Percentiles rank a stretch among this genome's conserved stretches.
These are phyloP conservation scores for Suhomyces xylopsoci DNA, from an alignment of 805 yeast genomes.

Conservation along the genomic window DNA sequence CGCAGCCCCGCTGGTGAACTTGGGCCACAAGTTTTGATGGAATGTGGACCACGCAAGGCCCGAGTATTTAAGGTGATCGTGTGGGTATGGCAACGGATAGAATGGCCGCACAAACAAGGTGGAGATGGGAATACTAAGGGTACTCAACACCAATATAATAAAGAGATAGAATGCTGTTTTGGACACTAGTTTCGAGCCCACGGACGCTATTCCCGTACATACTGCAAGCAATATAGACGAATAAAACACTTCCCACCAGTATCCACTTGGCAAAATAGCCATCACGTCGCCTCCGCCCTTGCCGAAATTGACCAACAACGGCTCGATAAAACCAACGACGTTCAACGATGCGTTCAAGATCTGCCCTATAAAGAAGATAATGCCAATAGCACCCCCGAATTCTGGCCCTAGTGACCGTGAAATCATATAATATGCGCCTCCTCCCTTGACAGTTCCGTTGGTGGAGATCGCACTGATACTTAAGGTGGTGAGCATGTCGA, in stretches of 20 bases:
- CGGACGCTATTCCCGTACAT: constrained; percentile 73
- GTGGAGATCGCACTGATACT: constrained; percentile 96
- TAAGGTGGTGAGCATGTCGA: constrained; percentile 80
- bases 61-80: constrained; percentile 49
- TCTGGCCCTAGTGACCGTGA: constrained; percentile 95
- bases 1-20: constrained; percentile 86
- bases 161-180: constrained; percentile 77
- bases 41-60: constrained; percentile 75
- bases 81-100: constrained; percentile 49
- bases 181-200: constrained; percentile 80
- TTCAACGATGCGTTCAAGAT: constrained; percentile 87
- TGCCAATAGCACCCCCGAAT: constrained; percentile 96
- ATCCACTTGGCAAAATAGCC: constrained; percentile 63
- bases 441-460: constrained; percentile 95
- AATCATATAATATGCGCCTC: constrained; percentile 98
- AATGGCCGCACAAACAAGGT: constrained; percentile 59
- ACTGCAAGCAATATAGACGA: constrained; percentile 64
- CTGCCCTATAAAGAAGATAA: constrained; percentile 93
- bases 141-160: constrained; percentile 62
- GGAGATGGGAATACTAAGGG: constrained; percentile 79
- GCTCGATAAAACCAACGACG: constrained; percentile 94
- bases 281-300: constrained; percentile 51
- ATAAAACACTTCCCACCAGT: constrained; percentile 66
- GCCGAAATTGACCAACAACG: constrained; percentile 79
- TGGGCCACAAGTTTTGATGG: constrained; percentile 65